phyloP scores from a whole-genome alignment of 306 rosid genomes.

The Pyrus communis region DNA sequence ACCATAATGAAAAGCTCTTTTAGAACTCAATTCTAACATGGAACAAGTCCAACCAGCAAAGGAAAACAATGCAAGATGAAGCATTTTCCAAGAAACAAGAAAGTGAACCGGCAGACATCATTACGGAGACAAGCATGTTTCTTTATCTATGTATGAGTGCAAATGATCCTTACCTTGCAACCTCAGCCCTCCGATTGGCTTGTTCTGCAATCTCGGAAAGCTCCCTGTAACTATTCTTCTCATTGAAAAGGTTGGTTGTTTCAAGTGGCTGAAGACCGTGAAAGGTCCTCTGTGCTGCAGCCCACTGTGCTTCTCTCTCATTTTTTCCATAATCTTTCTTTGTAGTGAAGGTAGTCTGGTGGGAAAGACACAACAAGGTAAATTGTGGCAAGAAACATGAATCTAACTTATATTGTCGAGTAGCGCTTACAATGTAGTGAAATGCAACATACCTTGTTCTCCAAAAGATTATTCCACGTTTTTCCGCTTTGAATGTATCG shows the following conservation, averaged over 20 bases:
- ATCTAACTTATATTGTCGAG: background rate
- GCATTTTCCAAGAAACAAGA: background rate
- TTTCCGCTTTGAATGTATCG: constrained; percentile 83
- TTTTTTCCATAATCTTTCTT: constrained; percentile 98
- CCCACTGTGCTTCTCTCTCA: constrained; percentile 99
- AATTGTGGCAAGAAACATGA: background rate
- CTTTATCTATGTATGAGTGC: background rate
- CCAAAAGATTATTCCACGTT: constrained; percentile 94
- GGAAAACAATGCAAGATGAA: background rate
- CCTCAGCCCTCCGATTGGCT: constrained; percentile 95
- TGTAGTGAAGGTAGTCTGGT: constrained; percentile 94
- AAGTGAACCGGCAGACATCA: background rate
- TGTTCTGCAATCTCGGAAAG: constrained; percentile 99
- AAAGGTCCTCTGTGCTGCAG: constrained; percentile 89
- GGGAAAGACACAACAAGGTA: constrained; percentile 1
- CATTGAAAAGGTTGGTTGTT: constrained; percentile 50
- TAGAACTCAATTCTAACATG: background rate
- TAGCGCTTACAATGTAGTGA: background rate
- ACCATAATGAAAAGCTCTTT: background rate
- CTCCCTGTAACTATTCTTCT: constrained; percentile 66
- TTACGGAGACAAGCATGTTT: background rate
- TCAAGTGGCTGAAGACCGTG: constrained; percentile 98
- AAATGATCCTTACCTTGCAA: constrained; percentile 62
- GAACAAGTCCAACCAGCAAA: no score
- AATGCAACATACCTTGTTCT: constrained; percentile 63